Conservation (phyloP, 2,329 filamentous ascomycete species). For the Ophiosphaerella herpotricha region DNA sequence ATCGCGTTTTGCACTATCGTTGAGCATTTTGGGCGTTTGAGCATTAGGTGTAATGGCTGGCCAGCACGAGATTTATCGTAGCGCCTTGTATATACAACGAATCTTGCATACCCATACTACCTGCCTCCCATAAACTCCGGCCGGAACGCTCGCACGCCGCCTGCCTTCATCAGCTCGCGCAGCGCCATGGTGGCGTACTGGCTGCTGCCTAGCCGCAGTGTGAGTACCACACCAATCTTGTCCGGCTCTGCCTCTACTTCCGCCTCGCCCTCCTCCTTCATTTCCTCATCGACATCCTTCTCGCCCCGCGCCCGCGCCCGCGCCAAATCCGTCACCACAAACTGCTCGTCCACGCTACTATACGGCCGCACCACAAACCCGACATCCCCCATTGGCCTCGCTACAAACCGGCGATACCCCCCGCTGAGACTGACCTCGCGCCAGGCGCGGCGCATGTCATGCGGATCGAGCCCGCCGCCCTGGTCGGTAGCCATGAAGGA, state of each 20-base stretch:
- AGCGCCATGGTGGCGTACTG: conserved; percentile 86
- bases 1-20: too few species aligned
- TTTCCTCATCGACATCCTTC: conserved; percentile 20
- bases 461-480: conserved; percentile 79
- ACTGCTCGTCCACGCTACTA: conserved; percentile 72
- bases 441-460: conserved; percentile 83
- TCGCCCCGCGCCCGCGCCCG: conserved; percentile 54
- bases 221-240: conserved; percentile 71
- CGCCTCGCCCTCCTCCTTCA: conserved; percentile 29
- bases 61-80: too few species aligned
- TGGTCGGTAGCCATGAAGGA: conserved; percentile 81
- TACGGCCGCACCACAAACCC: conserved; percentile 74
- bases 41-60: too few species aligned
- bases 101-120: conserved; percentile 11
- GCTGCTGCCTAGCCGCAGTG: conserved; percentile 75
- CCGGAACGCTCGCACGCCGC: conserved; percentile 65
- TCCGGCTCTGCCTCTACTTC: conserved; percentile 25
- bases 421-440: conserved; percentile 89
- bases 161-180: conserved; percentile 74
- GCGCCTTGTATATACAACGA: too few species aligned
- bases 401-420: conserved; percentile 83
- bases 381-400: conserved; percentile 67
- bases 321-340: conserved; percentile 82
- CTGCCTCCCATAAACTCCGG: conserved; percentile 63
- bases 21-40: too few species aligned